phyloP scores from a whole-genome alignment of 2,329 filamentous ascomycete genomes.

The Botryotinia globosa region DNA sequence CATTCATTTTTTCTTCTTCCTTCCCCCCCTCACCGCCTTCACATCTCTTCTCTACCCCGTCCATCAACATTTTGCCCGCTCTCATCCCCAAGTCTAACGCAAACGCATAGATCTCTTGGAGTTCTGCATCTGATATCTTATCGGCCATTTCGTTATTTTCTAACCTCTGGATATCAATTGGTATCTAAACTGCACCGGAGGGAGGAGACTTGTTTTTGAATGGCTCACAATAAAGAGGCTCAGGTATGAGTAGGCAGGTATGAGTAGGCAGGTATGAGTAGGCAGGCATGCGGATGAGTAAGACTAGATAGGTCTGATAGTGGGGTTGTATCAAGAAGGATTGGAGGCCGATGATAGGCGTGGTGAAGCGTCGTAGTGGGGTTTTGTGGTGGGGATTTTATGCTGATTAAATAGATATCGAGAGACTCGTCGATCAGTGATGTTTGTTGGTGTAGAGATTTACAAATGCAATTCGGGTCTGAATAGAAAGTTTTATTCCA shows the following conservation, averaged over 20 bases:
- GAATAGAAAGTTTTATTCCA: too few relatives aligned
- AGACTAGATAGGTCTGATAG: not conserved
- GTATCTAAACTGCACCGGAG: not conserved
- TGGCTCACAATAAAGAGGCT: not conserved
- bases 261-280: not conserved
- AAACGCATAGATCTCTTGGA: constrained; percentile 67
- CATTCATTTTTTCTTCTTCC: constrained; percentile 64
- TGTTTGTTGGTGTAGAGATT: not conserved
- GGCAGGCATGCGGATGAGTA: not conserved
- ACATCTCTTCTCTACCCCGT: constrained; percentile 55
- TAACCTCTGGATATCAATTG: not conserved
- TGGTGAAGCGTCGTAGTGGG: not conserved
- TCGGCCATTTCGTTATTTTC: not conserved
- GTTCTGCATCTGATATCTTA: constrained; percentile 41
- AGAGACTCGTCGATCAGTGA: not conserved
- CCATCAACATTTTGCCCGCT: constrained; percentile 65
- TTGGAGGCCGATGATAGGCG: constrained; percentile 14
- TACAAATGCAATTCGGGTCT: not conserved
- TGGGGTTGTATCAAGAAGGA: constrained; percentile 2
- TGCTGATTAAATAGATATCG: not conserved
- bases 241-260: not conserved
- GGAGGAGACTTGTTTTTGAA: not conserved
- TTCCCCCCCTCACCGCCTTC: constrained; percentile 33
- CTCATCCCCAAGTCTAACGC: constrained; percentile 67
- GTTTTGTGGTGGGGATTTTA: not conserved